Conservation (phyloP, 1,284 basidiomycete genomes). For the Coniferiporia sulphurascens region DNA sequence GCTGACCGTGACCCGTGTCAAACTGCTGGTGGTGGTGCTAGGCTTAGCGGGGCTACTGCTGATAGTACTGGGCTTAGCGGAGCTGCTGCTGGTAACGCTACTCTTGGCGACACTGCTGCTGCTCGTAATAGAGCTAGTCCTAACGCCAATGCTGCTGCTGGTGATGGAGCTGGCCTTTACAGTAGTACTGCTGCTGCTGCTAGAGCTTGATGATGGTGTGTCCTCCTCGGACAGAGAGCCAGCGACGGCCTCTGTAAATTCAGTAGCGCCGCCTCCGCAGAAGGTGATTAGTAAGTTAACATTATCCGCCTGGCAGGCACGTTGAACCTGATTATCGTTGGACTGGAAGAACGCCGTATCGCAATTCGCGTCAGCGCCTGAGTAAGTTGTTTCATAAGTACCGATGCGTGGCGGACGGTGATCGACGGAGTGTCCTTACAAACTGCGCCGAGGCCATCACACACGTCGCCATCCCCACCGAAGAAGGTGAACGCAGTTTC, state of each 20-base stretch:
- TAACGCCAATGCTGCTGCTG: too few relatives aligned
- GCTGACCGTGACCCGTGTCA: too few relatives aligned
- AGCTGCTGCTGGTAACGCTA: too few relatives aligned
- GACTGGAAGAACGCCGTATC: conserved; percentile 35
- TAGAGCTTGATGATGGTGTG: background rate
- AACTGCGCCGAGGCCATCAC: conserved; percentile 29
- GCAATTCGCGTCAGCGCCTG: conserved; percentile 30
- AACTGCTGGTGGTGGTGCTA: too few relatives aligned
- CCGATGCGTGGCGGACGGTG: background rate
- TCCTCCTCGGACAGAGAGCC: conserved; percentile 9
- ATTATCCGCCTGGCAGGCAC: conserved; percentile 29
- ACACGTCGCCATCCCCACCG: conserved; percentile 19
- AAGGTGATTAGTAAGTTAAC: conserved; percentile 21
- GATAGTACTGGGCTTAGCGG: too few relatives aligned
- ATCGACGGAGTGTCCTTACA: conserved; percentile 23
- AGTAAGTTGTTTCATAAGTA: conserved; percentile 1
- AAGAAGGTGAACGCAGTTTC: conserved; percentile 26
- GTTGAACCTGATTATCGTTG: conserved; percentile 38
- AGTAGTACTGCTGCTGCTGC: background rate
- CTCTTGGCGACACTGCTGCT: too few relatives aligned
- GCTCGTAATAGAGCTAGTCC: too few relatives aligned
- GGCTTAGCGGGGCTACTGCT: too few relatives aligned
- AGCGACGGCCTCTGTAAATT: conserved; percentile 12
- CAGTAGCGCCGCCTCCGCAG: conserved; percentile 9
- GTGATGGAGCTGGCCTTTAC: background rate